A percentile compares a stretch with the other conserved stretches of the same genome.
Evolutionary conservation across 73 alveolate species (phyloP).

Genomic region (Uronychia setigera): DNA sequence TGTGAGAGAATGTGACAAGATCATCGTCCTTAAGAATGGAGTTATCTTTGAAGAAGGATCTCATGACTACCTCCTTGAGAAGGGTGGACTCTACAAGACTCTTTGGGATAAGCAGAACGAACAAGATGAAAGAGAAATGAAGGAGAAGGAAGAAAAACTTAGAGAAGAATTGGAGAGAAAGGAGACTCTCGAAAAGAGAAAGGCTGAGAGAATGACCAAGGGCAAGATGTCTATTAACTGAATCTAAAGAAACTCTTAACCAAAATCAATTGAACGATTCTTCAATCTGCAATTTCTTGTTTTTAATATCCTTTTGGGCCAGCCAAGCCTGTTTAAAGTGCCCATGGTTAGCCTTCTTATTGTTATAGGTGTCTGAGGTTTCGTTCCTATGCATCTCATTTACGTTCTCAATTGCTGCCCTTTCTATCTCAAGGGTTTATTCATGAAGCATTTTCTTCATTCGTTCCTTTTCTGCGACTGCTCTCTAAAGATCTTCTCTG

Average conservation of each 20-base stretch:
- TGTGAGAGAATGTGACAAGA: constrained; percentile 60
- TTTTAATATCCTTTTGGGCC: background rate
- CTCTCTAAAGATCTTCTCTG: background rate
- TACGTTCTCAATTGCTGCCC: background rate
- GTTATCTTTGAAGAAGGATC: constrained; percentile 71
- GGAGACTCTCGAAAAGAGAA: constrained; percentile 3
- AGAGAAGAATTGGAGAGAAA: background rate
- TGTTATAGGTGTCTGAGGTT: background rate
- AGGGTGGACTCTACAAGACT: constrained; percentile 52
- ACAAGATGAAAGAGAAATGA: constrained; percentile 28
- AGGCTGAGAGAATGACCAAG: background rate
- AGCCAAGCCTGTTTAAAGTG: background rate
- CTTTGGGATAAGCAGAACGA: constrained; percentile 56
- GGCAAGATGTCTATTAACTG: background rate
- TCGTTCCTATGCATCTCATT: background rate
- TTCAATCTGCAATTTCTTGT: background rate
- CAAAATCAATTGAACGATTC: background rate
- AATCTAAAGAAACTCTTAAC: too few relatives aligned
- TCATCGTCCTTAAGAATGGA: constrained; percentile 74
- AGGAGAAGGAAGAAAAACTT: constrained; percentile 20
- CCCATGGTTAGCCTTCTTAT: background rate
- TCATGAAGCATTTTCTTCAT: background rate
- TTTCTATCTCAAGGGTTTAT: background rate
- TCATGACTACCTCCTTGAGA: constrained; percentile 63
- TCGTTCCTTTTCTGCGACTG: background rate